Percentiles rank a stretch among this genome's conserved stretches.
Evolutionary conservation across 352 stramenopile genomes (phyloP).

Genomic region (Saprolegnia diclina): DNA sequence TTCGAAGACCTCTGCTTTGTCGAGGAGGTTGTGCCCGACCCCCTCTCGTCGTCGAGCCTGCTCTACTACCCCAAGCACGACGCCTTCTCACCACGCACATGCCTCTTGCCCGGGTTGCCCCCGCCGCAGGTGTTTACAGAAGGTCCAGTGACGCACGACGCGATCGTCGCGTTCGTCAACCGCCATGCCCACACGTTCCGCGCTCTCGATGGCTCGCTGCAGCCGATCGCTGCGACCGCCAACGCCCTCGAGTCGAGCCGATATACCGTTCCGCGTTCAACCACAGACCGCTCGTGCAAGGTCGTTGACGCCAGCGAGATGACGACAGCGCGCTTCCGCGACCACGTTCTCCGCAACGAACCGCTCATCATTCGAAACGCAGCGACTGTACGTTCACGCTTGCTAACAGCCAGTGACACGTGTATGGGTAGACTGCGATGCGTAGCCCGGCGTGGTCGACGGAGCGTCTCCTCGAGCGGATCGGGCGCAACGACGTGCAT

Average conservation of each 20-base stretch:
- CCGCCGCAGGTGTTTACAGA: conserved; percentile 7
- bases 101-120: conserved; percentile 13
- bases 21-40: neutral
- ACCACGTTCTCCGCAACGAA: conserved; percentile 20
- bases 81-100: neutral
- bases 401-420: neutral
- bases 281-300: neutral
- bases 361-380: conserved; percentile 24
- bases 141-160: neutral
- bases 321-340: neutral
- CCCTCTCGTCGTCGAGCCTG: neutral
- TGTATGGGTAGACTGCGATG: neutral
- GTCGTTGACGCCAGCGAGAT: conserved; percentile 12
- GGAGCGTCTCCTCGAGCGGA: conserved; percentile 17
- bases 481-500: conserved; percentile 24
- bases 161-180: conserved; percentile 23
- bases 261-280: neutral
- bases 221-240: neutral
- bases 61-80: conserved; percentile 25
- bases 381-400: neutral
- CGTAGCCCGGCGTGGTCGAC: conserved; percentile 16
- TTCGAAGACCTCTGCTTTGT: conserved; percentile 18
- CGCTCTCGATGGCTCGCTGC: neutral
- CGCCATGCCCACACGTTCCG: conserved; percentile 10
- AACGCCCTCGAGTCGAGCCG: neutral